Percentiles rank a stretch among this genome's conserved stretches.
phyloP scores from a whole-genome alignment of 495 filamentous ascomycete species.

The Cladorrhinum samala region DNA sequence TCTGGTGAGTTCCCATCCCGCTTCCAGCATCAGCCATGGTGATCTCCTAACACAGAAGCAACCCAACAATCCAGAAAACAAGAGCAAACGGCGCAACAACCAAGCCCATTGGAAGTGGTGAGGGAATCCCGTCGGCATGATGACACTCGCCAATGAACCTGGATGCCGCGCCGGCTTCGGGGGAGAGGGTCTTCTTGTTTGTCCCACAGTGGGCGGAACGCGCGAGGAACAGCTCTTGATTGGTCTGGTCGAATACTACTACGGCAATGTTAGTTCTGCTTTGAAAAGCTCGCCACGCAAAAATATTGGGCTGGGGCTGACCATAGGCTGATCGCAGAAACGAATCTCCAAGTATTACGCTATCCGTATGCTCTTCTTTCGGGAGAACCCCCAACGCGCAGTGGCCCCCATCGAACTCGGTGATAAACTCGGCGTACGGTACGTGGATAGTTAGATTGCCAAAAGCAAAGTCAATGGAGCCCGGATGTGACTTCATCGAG shows the following conservation, averaged over 20 bases:
- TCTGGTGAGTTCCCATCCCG: neutral
- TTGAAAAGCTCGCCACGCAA: too few species aligned
- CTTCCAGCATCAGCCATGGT: too few species aligned
- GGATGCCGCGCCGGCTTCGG: slow-evolving; percentile 1
- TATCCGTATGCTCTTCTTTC: slow-evolving; percentile 46
- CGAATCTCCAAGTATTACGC: slow-evolving; percentile 71
- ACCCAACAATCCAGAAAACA: neutral
- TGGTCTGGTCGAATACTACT: slow-evolving; percentile 22
- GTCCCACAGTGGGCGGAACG: slow-evolving; percentile 17
- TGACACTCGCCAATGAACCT: slow-evolving; percentile 10
- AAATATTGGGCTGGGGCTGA: neutral
- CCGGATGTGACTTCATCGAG: slow-evolving; percentile 48
- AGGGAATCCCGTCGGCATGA: neutral
- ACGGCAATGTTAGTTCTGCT: too few species aligned
- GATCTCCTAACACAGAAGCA: too few species aligned
- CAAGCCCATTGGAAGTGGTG: neutral
- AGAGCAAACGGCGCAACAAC: neutral
- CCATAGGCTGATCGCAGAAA: slow-evolving; percentile 77
- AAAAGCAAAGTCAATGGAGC: slow-evolving; percentile 64
- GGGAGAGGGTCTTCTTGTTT: slow-evolving; percentile 14
- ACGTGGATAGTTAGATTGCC: slow-evolving; percentile 60
- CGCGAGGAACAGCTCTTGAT: slow-evolving; percentile 16
- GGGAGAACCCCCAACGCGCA: slow-evolving; percentile 63
- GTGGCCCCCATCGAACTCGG: slow-evolving; percentile 39
- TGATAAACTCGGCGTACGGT: slow-evolving; percentile 44